Evolutionary conservation across 2,329 filamentous ascomycete species (phyloP), one percentile per base, ranked within the genome.

Genomic region (Fusarium penzigii): DNA sequence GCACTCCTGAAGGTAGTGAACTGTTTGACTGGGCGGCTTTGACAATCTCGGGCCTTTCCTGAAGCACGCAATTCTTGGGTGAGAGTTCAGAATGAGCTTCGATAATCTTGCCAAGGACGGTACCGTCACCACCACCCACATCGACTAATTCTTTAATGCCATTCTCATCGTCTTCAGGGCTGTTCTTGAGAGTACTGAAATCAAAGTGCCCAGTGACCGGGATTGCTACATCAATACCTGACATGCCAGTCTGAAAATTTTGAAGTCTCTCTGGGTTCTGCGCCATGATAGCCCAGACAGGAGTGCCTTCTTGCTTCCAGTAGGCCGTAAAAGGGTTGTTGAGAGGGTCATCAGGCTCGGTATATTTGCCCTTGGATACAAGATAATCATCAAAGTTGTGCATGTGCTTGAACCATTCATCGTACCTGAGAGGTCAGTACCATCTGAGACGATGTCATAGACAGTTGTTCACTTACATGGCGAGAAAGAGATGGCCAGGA

Each of bases 331-430:
- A 69, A 1, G 68, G 68, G 48, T 70, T 71, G 16, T 57, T 45
- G 3, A 65, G 50, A 2, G 64, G 62, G 41, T 70, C 63, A 32
- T 68, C 54, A 0, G 67, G 66, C 20, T 70, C 63, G n/a, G 52
- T 52, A n/a, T 61, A 56, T 44, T 60, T 62, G 14, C 56, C 56
- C 16, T 55, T 56, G 12, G 53, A 54, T 20, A 51, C 49, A 44
- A 70, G 62, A 43, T 70, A 70, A 17, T 70, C 67, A 58, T 70
- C 64, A 42, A 71, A 70, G 52, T 64, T 63, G 58, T 65, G 55
- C 64, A 68, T 68, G 44, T 67, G 64, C 44, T 65, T 69, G 50
- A 69, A 63, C 65, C 66, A 71, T 38, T 68, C 63, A 43, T 71
- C 67, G 39, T 70, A 68, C 66, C 65, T 68, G 40, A 4, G 17